Conservation (phyloP, 179 eudicot species). For the Drosera spatulata region DNA sequence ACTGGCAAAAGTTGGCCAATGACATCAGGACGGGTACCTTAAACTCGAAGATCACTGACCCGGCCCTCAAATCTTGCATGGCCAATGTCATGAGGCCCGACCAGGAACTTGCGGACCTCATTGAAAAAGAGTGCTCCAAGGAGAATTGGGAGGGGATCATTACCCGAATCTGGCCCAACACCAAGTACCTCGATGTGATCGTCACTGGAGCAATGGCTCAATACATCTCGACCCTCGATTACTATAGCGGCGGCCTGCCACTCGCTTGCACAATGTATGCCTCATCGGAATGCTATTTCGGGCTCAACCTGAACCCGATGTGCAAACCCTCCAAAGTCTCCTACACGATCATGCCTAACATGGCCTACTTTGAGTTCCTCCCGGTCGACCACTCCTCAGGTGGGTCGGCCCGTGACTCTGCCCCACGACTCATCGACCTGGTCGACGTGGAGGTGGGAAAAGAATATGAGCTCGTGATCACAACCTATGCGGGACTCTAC, state of each 20-base stretch:
- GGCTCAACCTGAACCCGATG: constrained; percentile 65
- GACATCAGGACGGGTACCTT: constrained; percentile 39
- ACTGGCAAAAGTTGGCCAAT: constrained; percentile 30
- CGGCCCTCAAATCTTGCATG: constrained; percentile 19
- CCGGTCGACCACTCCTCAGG: constrained; percentile 27
- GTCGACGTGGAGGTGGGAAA: constrained; percentile 56
- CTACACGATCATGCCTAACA: constrained; percentile 80
- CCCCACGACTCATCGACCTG: constrained; percentile 39
- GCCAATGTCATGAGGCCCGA: constrained; percentile 20
- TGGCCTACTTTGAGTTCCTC: constrained; percentile 81
- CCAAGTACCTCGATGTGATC: constrained; percentile 56
- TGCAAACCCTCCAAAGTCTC: constrained; percentile 48
- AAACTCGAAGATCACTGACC: constrained; percentile 27
- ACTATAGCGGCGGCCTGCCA: constrained; percentile 57
- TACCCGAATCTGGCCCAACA: constrained; percentile 66
- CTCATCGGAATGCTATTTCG: constrained; percentile 67
- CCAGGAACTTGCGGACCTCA: constrained; percentile 29
- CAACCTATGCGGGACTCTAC: constrained; percentile 53
- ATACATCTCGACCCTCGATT: constrained; percentile 55
- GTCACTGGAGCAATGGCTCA: constrained; percentile 77
- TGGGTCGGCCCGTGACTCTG: constrained; percentile 13
- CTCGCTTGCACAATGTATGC: constrained; percentile 65
- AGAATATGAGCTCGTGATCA: constrained; percentile 71
- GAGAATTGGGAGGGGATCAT: constrained; percentile 61
- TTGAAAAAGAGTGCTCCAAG: constrained; percentile 16